Evolutionary conservation across 2,329 filamentous ascomycete species (phyloP), one percentile per base, ranked within the genome.

Genomic region (Hortaea werneckii): DNA sequence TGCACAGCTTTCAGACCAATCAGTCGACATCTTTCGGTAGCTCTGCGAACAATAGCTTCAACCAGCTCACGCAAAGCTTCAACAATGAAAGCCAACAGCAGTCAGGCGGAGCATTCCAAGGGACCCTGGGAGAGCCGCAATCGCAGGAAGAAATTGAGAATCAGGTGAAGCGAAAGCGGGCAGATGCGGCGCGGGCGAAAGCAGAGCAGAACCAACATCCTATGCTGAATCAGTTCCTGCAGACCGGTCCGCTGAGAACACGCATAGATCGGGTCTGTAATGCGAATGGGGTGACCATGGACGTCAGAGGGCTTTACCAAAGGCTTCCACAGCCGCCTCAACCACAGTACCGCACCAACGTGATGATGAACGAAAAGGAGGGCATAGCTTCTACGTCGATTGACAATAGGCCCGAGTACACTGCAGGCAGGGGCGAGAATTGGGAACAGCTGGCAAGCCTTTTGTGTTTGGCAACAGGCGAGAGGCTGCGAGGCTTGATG

Each of bases 381-480:
- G 62, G 60, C 6, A 51, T 62, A 8, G 58, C 52, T 10, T 51
- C 54, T 11, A 34, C 30, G n/a, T 7, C 7, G 30, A 48, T 55
- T 4, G 53, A 54, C 11, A 32, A 37, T 26, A 45, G 44, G 37
- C 49, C 50, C 5, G 57, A 59, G 45, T 58, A 43, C 57, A 67
- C 53, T 87, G 84, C 92, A 0, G 80, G 83, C 32, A 62, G 66
- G 13, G 84, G 88, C 38, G 79, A 85, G 1, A 80, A 78, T 44
- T 71, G 95, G 30, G 83, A 85, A 10, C 88, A 95, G 50, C 85
- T 95, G 54, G 68, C 95, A 39, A 84, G 86, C 27, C 72, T 95
- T 11, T 64, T 95, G 47, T 92, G 87, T 5, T 76, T 95, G 46
- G 85, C 86, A 12, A 82, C 87, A 6, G 87, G 90, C 60, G 84